Percentiles rank a stretch among this genome's conserved stretches.
These are phyloP conservation scores for Umbellularia californica DNA, from an alignment of 164 flowering plant genomes.

Conservation along the genomic window DNA sequence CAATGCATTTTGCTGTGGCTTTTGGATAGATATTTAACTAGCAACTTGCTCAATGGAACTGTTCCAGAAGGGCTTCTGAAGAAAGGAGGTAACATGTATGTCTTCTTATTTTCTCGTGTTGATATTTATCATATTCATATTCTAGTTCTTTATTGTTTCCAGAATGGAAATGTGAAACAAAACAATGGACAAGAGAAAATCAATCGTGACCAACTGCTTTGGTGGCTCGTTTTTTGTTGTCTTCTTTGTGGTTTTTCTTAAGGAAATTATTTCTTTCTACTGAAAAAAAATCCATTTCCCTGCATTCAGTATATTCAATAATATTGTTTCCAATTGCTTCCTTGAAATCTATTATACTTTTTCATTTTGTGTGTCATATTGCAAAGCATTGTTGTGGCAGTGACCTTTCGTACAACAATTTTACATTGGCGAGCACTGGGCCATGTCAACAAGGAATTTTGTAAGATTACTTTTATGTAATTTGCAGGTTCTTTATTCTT, in stretches of 20 bases:
- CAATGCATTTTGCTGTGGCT: background rate
- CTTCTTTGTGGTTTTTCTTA: no score
- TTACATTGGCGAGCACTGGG: slow-evolving; percentile 40
- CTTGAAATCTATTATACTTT: background rate
- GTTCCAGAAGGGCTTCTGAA: slow-evolving; percentile 46
- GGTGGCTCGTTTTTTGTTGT: no score
- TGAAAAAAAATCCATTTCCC: no score
- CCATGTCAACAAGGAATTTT: slow-evolving; percentile 25
- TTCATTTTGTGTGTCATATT: background rate
- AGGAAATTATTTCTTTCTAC: no score
- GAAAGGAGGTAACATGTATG: slow-evolving; percentile 51
- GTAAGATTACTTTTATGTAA: slow-evolving; percentile 12
- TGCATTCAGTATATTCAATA: no score
- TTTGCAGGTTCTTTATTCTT: background rate
- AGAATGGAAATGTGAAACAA: no score
- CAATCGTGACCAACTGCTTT: no score
- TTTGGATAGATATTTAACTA: slow-evolving; percentile 47
- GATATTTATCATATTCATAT: background rate
- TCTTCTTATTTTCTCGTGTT: slow-evolving; percentile 6
- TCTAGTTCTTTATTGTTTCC: background rate
- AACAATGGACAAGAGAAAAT: no score
- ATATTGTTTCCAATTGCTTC: no score
- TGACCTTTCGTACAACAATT: slow-evolving; percentile 79
- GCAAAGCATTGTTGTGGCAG: slow-evolving; percentile 24
- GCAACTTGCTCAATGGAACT: slow-evolving; percentile 56